Conservation (phyloP, 2,329 filamentous ascomycete genomes). For the Monilinia vaccinii-corymbosi region DNA sequence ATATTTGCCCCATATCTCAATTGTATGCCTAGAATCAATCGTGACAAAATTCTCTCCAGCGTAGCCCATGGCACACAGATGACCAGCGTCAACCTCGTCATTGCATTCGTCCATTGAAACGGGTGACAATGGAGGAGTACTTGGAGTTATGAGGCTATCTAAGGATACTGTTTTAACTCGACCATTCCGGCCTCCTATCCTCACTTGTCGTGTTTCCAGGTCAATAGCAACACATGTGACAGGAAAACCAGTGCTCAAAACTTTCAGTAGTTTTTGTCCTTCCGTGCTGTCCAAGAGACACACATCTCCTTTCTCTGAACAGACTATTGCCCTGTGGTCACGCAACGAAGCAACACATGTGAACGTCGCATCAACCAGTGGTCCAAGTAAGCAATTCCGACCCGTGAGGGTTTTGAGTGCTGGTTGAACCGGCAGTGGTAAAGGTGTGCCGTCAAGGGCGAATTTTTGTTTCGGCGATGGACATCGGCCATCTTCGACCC, state of each 20-base stretch:
- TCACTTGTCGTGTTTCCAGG: slow-evolving; percentile 27
- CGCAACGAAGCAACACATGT: slow-evolving; percentile 66
- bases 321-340: slow-evolving; percentile 67
- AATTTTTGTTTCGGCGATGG: slow-evolving; percentile 57
- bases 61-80: slow-evolving; percentile 59
- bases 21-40: slow-evolving; percentile 65
- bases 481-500: slow-evolving; percentile 57
- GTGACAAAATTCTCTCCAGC: slow-evolving; percentile 60
- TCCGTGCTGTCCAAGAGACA: slow-evolving; percentile 73
- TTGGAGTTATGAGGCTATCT: slow-evolving; percentile 30
- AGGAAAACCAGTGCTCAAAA: slow-evolving; percentile 57
- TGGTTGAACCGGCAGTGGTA: slow-evolving; percentile 31
- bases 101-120: slow-evolving; percentile 14
- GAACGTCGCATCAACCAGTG: slow-evolving; percentile 76
- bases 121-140: slow-evolving; percentile 28
- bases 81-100: slow-evolving; percentile 26
- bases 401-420: slow-evolving; percentile 66
- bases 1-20: slow-evolving; percentile 45
- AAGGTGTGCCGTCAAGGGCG: slow-evolving; percentile 34
- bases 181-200: slow-evolving; percentile 32
- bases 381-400: slow-evolving; percentile 77
- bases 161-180: slow-evolving; percentile 43
- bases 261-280: slow-evolving; percentile 59
- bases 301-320: slow-evolving; percentile 81
- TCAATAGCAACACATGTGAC: slow-evolving; percentile 34